These are phyloP conservation scores for Ceratocystis destructans DNA, from an alignment of 2,329 filamentous ascomycete species.

Conservation along the genomic window DNA sequence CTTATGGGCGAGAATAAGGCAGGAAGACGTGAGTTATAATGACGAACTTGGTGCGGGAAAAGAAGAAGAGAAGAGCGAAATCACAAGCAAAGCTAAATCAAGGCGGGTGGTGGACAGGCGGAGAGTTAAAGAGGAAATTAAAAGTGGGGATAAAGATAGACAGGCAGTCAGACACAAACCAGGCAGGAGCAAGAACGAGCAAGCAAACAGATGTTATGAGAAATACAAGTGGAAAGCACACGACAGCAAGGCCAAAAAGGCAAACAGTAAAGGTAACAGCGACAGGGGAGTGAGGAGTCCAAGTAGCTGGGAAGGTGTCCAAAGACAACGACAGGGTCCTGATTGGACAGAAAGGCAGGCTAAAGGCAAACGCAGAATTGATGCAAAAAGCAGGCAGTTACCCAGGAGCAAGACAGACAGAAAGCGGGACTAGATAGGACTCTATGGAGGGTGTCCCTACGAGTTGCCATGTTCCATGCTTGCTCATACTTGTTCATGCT, in stretches of 20 bases:
- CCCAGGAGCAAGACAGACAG: neutral
- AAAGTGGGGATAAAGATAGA: neutral
- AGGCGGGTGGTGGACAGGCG: neutral
- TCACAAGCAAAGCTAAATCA: neutral
- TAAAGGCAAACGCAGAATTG: neutral
- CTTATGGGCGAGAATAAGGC: neutral
- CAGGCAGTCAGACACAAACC: neutral
- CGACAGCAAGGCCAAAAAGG: neutral
- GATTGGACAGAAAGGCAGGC: neutral
- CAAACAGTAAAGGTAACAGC: neutral
- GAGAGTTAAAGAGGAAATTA: conserved; percentile 9
- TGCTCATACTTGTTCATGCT: neutral
- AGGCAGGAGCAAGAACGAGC: neutral
- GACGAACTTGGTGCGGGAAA: neutral
- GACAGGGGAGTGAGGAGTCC: neutral
- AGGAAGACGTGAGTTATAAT: neutral
- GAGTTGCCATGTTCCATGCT: conserved; percentile 2
- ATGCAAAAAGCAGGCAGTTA: neutral
- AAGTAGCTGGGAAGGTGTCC: neutral
- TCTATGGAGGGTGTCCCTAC: neutral
- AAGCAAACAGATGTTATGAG: neutral
- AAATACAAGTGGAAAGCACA: neutral
- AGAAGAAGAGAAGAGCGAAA: neutral
- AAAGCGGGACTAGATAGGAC: neutral
- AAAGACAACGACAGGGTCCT: neutral